Base-by-base conservation (phyloP, 192 early-diverging fungal genomes). In the Mortierella claussenii region DNA sequence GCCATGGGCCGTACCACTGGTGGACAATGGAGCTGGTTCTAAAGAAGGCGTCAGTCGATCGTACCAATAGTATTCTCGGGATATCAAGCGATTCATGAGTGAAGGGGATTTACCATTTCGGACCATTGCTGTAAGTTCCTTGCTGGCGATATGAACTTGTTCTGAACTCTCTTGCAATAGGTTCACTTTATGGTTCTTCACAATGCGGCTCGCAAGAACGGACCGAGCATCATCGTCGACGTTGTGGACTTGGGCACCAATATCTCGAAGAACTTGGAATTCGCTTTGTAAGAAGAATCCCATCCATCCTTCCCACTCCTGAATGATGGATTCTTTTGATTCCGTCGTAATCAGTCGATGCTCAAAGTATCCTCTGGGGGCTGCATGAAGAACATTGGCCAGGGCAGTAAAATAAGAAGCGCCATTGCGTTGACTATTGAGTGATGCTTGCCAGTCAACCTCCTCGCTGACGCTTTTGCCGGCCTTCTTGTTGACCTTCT, bases 331-430 rank as follows among this genome's bases (percentile, higher is more conserved):
- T 42, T 58, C 47, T 8, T 58, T 68, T 31, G 65, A 51, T 33
- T 51, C 37, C 18, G 37, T 58, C 37, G 55, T 52, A 24, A 68
- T 52, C 1, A 1, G 55, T 52, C 65, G 65, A 58, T 68, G 48
- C n/a, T 58, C 54, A 68, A 58, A 68, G 55, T 58, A 68, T 68
- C 55, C 55, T 8, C 65, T 50, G 55, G 48, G 65, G 44, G 26
- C 23, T 4, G 47, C 65, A 51, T 32, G 24, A 57, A 57, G 18
- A 67, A 50, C 26, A 43, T 67, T 23, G 46, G 6, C n/a, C 36
- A 57, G 11, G 9, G 34, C 55, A 18, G 47, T 58, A 58, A 68
- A 59, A 52, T 58, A 68, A 40, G 47, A 68, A 44, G 18, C 65
- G 20, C 65, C 65, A 0, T 40, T 28, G 47, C 65, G 55, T 24